phyloP scores from a whole-genome alignment of 306 rosid genomes.

The Albizia julibrissin region DNA sequence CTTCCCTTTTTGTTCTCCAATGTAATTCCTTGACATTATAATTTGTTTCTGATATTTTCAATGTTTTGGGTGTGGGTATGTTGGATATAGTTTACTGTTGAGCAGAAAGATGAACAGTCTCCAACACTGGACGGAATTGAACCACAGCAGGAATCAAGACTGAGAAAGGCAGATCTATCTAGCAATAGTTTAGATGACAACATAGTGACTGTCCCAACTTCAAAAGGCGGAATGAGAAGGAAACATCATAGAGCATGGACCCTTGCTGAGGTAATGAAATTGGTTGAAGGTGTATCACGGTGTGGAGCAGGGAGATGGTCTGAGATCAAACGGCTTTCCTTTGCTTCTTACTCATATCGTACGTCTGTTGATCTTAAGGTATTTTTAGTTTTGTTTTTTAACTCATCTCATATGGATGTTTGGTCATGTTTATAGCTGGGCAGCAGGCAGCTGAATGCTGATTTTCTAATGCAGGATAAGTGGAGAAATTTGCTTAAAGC shows the following conservation, averaged over 20 bases:
- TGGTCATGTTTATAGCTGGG: slow-evolving; percentile 25
- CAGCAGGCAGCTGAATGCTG: slow-evolving; percentile 13
- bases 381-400: slow-evolving; percentile 8
- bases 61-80: slow-evolving; percentile 17
- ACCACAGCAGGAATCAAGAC: slow-evolving; percentile 44
- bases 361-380: slow-evolving; percentile 99
- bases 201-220: slow-evolving; percentile 54
- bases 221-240: slow-evolving; percentile 91
- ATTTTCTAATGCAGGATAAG: slow-evolving; percentile 75
- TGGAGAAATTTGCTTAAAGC: slow-evolving; percentile 98
- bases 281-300: slow-evolving; percentile 87
- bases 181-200: slow-evolving; percentile 56
- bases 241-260: slow-evolving; percentile 99
- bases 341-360: slow-evolving; percentile 82
- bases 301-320: slow-evolving; percentile 99
- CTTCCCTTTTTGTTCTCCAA: slow-evolving; percentile 1
- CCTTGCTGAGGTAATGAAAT: slow-evolving; percentile 80
- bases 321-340: slow-evolving; percentile 88
- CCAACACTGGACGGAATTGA: slow-evolving; percentile 40
- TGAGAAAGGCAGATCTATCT: slow-evolving; percentile 47
- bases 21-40: not conserved
- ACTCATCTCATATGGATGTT: not conserved
- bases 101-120: slow-evolving; percentile 48
- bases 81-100: slow-evolving; percentile 48
- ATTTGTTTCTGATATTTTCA: not conserved